A percentile compares a stretch with the other conserved stretches of the same genome.
phyloP scores from a whole-genome alignment of 805 yeast species.

The Suhomyces vadensis region DNA sequence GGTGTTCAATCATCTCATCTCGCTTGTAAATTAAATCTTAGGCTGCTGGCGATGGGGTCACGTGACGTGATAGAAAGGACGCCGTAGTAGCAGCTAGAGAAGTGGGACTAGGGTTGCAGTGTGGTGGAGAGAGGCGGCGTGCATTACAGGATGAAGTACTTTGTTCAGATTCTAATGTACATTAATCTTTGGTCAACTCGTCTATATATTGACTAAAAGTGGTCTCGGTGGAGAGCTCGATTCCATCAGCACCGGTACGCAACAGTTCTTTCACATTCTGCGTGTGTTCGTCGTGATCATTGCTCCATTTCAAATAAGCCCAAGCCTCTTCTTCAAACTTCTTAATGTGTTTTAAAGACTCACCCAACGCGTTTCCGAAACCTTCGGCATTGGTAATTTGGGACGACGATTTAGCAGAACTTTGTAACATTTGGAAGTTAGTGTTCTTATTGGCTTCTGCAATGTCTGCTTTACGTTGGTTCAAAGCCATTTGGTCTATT shows the following conservation, averaged over 20 bases:
- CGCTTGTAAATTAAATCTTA: background rate
- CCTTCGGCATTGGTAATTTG: constrained; percentile 29
- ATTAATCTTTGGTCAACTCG: constrained; percentile 18
- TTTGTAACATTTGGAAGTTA: constrained; percentile 43
- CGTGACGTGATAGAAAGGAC: too few relatives aligned
- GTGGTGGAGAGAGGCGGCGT: too few relatives aligned
- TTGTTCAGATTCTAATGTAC: constrained; percentile 2
- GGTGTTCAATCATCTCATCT: background rate
- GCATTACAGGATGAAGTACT: background rate
- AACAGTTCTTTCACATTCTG: constrained; percentile 17
- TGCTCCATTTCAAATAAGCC: constrained; percentile 33
- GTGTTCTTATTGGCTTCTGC: constrained; percentile 27
- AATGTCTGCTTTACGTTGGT: constrained; percentile 38
- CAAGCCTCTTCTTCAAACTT: constrained; percentile 44
- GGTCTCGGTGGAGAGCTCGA: constrained; percentile 21
- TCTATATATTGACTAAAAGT: constrained; percentile 28
- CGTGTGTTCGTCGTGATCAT: constrained; percentile 18
- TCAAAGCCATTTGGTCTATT: constrained; percentile 46
- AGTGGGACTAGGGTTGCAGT: too few relatives aligned
- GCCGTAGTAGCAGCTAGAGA: too few relatives aligned
- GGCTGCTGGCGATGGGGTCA: background rate
- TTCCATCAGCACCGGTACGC: constrained; percentile 16
- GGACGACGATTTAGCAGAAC: constrained; percentile 35
- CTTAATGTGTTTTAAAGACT: constrained; percentile 39
- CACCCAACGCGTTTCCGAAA: constrained; percentile 34